phyloP scores from a whole-genome alignment of 495 filamentous ascomycete genomes.

The Hypoxylon intermedium region DNA sequence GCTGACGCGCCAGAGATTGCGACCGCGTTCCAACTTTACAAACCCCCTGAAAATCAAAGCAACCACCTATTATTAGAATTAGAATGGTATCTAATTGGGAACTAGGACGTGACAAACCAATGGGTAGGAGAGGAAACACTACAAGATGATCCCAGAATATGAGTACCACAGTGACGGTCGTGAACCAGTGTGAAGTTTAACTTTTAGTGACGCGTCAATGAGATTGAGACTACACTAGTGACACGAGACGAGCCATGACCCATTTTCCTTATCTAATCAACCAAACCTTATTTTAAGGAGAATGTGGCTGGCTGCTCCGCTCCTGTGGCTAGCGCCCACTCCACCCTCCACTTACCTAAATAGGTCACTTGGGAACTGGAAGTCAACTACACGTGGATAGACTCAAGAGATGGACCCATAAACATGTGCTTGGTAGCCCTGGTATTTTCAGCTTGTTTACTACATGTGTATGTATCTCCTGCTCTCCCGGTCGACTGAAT shows the following conservation, averaged over 20 bases:
- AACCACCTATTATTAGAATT: background rate
- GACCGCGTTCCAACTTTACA: constrained; percentile 6
- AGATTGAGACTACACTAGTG: constrained; percentile 20
- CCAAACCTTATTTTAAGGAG: background rate
- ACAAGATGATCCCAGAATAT: background rate
- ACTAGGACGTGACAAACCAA: background rate
- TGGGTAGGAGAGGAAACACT: background rate
- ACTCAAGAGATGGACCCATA: too few species aligned
- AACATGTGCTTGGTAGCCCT: too few species aligned
- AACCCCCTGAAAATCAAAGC: constrained; percentile 3
- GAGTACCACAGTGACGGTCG: too few species aligned
- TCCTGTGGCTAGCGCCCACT: constrained; percentile 7
- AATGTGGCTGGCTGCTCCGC: constrained; percentile 3
- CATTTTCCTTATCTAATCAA: constrained; percentile 28
- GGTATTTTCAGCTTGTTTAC: too few species aligned
- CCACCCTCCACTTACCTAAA: too few species aligned
- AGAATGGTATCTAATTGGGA: background rate
- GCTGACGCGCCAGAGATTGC: background rate
- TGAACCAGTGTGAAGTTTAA: constrained; percentile 9
- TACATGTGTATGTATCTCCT: too few species aligned
- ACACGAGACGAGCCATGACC: background rate
- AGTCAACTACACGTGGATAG: too few species aligned
- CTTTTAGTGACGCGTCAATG: constrained; percentile 32
- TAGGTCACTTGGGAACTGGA: too few species aligned
- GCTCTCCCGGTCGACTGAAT: too few species aligned